Evolutionary conservation across 306 rosid genomes (phyloP).

Genomic region (Glycyrrhiza uralensis): DNA sequence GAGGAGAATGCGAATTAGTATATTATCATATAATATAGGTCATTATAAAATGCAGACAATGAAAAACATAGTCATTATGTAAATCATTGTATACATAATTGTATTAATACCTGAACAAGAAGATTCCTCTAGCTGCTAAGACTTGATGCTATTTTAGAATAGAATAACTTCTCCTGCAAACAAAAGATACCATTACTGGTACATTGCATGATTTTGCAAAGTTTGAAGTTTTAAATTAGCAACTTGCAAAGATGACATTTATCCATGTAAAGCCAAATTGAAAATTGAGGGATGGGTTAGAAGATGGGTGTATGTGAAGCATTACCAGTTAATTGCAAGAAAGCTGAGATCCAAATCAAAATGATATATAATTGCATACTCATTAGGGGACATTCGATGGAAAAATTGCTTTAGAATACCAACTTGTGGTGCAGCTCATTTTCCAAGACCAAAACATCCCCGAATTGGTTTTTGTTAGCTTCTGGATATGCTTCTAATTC

Average conservation of each 20-base stretch:
- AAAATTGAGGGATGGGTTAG: neutral
- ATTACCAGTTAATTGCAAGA: too few relatives aligned
- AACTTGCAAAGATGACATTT: constrained; percentile 1
- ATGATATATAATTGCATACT: neutral
- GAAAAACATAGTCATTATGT: too few relatives aligned
- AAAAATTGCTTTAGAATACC: too few relatives aligned
- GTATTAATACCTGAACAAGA: constrained; percentile 1
- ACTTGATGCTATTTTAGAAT: neutral
- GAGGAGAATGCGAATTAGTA: too few relatives aligned
- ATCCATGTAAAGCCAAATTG: constrained; percentile 6
- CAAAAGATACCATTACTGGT: neutral
- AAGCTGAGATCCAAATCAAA: neutral
- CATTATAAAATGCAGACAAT: too few relatives aligned
- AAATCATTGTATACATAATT: too few relatives aligned
- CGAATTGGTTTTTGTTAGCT: neutral
- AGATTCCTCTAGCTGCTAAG: constrained; percentile 10
- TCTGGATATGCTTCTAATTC: neutral
- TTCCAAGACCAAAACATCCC: neutral
- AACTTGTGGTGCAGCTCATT: neutral
- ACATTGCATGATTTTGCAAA: neutral
- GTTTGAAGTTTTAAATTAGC: neutral
- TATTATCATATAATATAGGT: too few relatives aligned
- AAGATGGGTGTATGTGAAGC: too few relatives aligned
- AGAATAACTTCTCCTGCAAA: neutral
- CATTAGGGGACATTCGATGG: neutral